phyloP scores from a whole-genome alignment of 495 filamentous ascomycete genomes.

The Cercophora samala region DNA sequence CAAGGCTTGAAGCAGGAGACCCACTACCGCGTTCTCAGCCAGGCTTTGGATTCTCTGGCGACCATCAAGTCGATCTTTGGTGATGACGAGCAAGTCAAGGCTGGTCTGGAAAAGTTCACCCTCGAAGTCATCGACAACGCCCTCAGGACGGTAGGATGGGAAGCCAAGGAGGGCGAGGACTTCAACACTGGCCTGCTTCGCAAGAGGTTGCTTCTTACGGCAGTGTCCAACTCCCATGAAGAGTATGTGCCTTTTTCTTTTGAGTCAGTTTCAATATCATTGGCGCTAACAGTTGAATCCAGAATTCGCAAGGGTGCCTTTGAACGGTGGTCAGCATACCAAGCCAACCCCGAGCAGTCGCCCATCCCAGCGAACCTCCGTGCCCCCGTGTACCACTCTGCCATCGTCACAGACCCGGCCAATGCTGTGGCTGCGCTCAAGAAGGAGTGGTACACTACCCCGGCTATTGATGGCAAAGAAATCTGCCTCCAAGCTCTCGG shows the following conservation, averaged over 20 bases:
- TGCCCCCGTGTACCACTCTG: constrained; percentile 71
- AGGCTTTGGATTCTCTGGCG: constrained; percentile 67
- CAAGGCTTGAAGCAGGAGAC: constrained; percentile 77
- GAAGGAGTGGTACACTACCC: constrained; percentile 74
- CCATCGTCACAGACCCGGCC: constrained; percentile 62
- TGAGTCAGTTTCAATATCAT: constrained; percentile 9
- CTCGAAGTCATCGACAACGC: constrained; percentile 67
- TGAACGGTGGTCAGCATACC: constrained; percentile 71
- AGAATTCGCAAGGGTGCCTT: constrained; percentile 68
- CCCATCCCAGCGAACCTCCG: constrained; percentile 81
- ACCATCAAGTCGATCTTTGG: constrained; percentile 50
- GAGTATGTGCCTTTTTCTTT: constrained; percentile 46
- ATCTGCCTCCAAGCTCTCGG: constrained; percentile 75
- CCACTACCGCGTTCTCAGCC: constrained; percentile 85
- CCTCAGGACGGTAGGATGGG: constrained; percentile 80
- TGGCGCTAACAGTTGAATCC: background rate
- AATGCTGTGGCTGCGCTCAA: constrained; percentile 69
- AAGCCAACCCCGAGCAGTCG: constrained; percentile 57
- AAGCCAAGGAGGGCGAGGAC: constrained; percentile 69
- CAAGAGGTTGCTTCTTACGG: constrained; percentile 70
- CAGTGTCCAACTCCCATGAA: constrained; percentile 69
- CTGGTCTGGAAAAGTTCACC: constrained; percentile 69
- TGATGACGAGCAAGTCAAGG: constrained; percentile 52
- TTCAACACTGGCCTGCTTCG: constrained; percentile 78
- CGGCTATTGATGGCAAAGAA: constrained; percentile 85